Percentiles rank a stretch among this genome's conserved stretches.
These are phyloP conservation scores for Eimeria tenella DNA, from an alignment of 169 alveolate species.

Conservation along the genomic window DNA sequence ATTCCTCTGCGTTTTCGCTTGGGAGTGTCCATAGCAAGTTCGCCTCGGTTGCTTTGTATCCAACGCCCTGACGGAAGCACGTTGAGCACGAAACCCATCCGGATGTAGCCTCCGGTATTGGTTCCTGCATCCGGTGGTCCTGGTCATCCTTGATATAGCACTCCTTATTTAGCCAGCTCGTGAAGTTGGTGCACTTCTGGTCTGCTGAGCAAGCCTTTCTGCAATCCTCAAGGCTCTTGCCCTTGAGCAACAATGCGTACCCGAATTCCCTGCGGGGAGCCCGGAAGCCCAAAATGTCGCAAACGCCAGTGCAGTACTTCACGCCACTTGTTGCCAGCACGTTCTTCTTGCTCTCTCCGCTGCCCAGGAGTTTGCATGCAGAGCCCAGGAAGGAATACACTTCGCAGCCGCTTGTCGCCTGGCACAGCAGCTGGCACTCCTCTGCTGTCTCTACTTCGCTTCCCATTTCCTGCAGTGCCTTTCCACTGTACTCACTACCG, in stretches of 20 bases:
- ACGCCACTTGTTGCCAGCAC: background rate
- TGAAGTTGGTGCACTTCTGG: background rate
- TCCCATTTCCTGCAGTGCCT: background rate
- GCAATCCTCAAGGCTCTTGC: background rate
- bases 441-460: background rate
- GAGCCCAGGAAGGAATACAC: background rate
- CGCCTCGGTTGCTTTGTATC: background rate
- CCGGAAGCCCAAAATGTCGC: background rate
- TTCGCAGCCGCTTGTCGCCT: background rate
- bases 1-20: background rate
- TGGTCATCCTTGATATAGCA: background rate
- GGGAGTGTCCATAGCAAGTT: background rate
- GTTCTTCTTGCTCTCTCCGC: background rate
- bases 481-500: background rate
- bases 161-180: background rate
- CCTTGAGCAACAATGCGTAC: background rate
- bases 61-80: background rate
- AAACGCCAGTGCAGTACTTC: background rate
- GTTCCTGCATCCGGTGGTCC: background rate
- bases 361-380: background rate
- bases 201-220: background rate
- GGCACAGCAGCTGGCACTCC: constrained; percentile 35
- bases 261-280: background rate
- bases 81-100: background rate
- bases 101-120: background rate